A percentile compares a stretch with the other conserved stretches of the same genome.
Conservation (phyloP, 2,329 filamentous ascomycete genomes). For the Paraconiothyrium brasiliense region DNA sequence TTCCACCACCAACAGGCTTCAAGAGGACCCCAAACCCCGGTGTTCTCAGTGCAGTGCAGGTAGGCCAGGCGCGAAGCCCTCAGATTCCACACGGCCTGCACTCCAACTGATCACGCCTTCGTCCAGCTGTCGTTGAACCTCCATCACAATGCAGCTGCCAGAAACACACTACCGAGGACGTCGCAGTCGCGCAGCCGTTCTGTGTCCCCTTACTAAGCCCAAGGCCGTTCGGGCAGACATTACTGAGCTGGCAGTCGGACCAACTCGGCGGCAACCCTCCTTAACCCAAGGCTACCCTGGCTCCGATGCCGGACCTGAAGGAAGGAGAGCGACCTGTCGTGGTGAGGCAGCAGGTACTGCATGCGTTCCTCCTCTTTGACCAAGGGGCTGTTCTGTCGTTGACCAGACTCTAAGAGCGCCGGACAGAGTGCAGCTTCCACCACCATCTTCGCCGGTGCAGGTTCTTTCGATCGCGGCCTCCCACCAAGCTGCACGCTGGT, state of each 20-base stretch:
- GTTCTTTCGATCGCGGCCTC: slow-evolving; percentile 12
- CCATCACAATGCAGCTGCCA: slow-evolving; percentile 2
- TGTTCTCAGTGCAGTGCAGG: slow-evolving; percentile 2
- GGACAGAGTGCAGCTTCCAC: slow-evolving; percentile 11
- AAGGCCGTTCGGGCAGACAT: slow-evolving; percentile 1
- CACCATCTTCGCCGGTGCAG: slow-evolving; percentile 12
- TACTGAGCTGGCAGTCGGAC: slow-evolving; percentile 2
- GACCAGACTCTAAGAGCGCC: slow-evolving; percentile 7
- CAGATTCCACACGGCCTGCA: slow-evolving; percentile 10
- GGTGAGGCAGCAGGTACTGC: slow-evolving; percentile 2
- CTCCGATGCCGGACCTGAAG: neutral
- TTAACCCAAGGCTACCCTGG: neutral
- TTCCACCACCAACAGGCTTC: slow-evolving; percentile 2
- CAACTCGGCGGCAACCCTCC: slow-evolving; percentile 6
- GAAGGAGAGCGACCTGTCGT: neutral
- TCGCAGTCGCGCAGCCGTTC: neutral
- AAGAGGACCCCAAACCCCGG: slow-evolving; percentile 2
- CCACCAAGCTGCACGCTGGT: slow-evolving; percentile 14
- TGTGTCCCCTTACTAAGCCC: neutral
- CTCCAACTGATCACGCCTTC: neutral
- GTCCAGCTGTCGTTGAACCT: slow-evolving; percentile 3
- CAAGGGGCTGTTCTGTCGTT: slow-evolving; percentile 8
- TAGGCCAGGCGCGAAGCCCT: slow-evolving; percentile 9
- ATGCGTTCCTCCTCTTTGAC: slow-evolving; percentile 1
- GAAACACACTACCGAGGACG: slow-evolving; percentile 6